Conservation (phyloP, 2,329 filamentous ascomycete genomes). For the Ciborinia camelliae region DNA sequence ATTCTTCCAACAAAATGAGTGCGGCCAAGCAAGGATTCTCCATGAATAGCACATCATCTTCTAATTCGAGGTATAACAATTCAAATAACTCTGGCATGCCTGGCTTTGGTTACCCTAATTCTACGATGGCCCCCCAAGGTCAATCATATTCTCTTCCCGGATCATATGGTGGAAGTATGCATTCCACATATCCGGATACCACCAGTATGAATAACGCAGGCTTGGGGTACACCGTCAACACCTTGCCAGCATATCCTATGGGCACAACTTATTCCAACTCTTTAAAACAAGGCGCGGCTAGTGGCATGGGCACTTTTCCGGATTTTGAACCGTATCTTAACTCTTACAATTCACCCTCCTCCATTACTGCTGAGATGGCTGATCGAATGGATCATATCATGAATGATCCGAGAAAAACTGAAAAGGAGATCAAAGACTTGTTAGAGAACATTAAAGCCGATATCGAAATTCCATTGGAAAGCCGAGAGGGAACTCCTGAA, state of each 20-base stretch:
- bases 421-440: constrained; percentile 67
- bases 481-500: constrained; percentile 65
- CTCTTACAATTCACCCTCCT: constrained; percentile 27
- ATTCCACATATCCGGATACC: background rate
- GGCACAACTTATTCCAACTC: background rate
- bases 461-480: constrained; percentile 57
- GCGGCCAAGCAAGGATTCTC: background rate
- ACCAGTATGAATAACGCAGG: background rate
- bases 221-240: constrained; percentile 13
- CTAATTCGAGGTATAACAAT: background rate
- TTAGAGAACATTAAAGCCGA: constrained; percentile 73
- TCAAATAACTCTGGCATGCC: background rate
- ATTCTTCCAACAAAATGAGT: background rate
- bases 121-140: background rate
- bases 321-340: constrained; percentile 33
- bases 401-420: constrained; percentile 49
- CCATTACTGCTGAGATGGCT: constrained; percentile 35
- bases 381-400: constrained; percentile 30
- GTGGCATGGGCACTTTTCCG: constrained; percentile 28
- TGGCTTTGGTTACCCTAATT: constrained; percentile 15
- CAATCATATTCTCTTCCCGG: background rate
- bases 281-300: background rate
- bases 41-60: background rate
- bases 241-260: background rate
- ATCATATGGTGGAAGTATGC: constrained; percentile 8